Evolutionary conservation across 805 yeast genomes (phyloP).

Genomic region (Cephaloascus fragrans): DNA sequence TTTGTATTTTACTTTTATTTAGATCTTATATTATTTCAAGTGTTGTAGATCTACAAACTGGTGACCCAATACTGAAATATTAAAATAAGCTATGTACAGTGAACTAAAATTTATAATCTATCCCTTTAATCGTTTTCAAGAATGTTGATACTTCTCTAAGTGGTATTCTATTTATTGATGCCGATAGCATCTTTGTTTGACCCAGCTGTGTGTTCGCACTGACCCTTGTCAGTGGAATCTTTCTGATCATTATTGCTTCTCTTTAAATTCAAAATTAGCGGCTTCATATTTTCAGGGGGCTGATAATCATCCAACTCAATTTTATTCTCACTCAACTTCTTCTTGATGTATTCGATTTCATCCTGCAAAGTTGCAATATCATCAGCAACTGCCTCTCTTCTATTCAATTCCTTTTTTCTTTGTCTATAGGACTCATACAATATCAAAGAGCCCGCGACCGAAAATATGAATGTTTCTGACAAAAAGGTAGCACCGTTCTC

Average conservation of each 20-base stretch:
- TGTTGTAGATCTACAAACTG: no score
- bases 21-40: no score
- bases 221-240: no score
- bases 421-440: slow-evolving; percentile 64
- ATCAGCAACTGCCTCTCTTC: slow-evolving; percentile 60
- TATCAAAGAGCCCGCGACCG: slow-evolving; percentile 72
- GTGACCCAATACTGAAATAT: no score
- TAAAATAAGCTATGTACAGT: no score
- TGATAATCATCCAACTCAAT: slow-evolving; percentile 37
- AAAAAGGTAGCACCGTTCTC: slow-evolving; percentile 75
- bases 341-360: slow-evolving; percentile 52
- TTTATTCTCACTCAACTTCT: slow-evolving; percentile 32
- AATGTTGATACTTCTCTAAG: no score
- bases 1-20: neutral
- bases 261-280: slow-evolving; percentile 32
- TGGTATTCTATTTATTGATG: no score
- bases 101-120: no score
- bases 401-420: slow-evolving; percentile 48
- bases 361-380: slow-evolving; percentile 63
- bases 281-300: slow-evolving; percentile 36
- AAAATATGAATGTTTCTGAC: slow-evolving; percentile 67
- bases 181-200: no score
- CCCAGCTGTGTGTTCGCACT: no score
- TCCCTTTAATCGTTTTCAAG: no score
- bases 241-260: slow-evolving; percentile 4